Evolutionary conservation across 1,139 yeast genomes (phyloP).

Genomic region (Taphrina flavorubra): DNA sequence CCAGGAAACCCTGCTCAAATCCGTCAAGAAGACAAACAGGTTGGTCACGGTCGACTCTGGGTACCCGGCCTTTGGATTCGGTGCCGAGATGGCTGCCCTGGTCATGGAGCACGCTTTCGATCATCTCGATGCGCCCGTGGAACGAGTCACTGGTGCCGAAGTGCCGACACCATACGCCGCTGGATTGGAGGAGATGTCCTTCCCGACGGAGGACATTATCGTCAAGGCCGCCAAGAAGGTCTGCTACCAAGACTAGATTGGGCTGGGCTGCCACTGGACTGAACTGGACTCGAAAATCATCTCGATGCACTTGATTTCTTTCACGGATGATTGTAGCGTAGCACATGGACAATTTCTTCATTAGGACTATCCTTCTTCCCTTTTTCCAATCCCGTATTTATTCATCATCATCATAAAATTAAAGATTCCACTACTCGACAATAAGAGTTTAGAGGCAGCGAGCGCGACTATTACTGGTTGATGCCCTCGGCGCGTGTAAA

Average conservation of each 20-base stretch:
- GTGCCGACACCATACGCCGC: constrained; percentile 98
- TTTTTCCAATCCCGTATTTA: too few species aligned
- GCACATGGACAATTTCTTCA: too few species aligned
- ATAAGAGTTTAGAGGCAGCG: too few species aligned
- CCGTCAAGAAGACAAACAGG: constrained; percentile 96
- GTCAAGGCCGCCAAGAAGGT: constrained; percentile 57
- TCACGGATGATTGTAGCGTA: too few species aligned
- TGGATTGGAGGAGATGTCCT: constrained; percentile 96
- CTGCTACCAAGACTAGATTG: constrained; percentile 41
- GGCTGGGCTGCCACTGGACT: too few species aligned
- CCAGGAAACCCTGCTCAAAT: constrained; percentile 78
- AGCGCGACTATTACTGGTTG: neutral
- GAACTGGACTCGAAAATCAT: too few species aligned
- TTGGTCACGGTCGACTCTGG: constrained; percentile 96
- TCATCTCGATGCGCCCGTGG: constrained; percentile 97
- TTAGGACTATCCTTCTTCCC: too few species aligned
- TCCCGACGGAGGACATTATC: constrained; percentile 94
- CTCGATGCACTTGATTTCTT: too few species aligned
- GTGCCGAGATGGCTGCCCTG: constrained; percentile 97
- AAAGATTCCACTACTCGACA: too few species aligned
- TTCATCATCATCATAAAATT: too few species aligned
- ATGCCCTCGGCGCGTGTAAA: constrained; percentile 24
- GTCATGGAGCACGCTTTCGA: constrained; percentile 99
- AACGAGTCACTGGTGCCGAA: constrained; percentile 98
- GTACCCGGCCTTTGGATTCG: constrained; percentile 98